Base-by-base conservation (phyloP, 768 basidiomycete genomes). In the Collybiopsis luxurians region DNA sequence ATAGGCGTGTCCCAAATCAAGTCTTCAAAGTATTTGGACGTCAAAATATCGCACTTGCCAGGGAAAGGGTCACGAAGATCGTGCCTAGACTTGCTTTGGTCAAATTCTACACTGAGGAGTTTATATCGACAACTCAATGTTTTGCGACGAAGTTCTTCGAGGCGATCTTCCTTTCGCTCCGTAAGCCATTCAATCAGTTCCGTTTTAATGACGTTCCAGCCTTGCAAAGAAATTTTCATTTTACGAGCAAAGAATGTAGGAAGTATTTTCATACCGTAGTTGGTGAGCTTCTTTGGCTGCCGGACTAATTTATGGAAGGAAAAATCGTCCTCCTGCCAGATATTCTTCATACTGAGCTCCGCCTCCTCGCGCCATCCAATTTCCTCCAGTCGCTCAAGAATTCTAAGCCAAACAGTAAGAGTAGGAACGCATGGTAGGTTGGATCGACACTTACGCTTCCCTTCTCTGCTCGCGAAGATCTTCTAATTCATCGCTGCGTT, bases 281-380 rank as follows among this genome's bases (percentile, higher is more conserved):
- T 24, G 0, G 34, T 55, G 13, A 55, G 36, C 4, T 47, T 47
- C 24, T 21, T 55, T n/a, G 54, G 24, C 26, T 47, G 54, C 3
- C 36, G 44, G 11, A 55, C 54, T 24, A 45, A 13, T 27, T 47
- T 55, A 12, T 55, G 53, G 5, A 6, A 10, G 13, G 21, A 24
- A 24, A 55, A 55, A 7, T 3, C 13, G 19, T 43, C 40, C 9
- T 21, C 13, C 4, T 34, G 17, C 17, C 7, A 24, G 4, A 10
- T 36, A 15, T 34, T 23, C 5, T 17, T 5, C 26, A 47, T 23
- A 6, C 36, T 23, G 4, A 31, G 19, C 12, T 47, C 26, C 5
- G 45, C 54, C 19, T 45, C 45, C 17, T 55, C 45, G 6, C 44
- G 40, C 54, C 45, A 55, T 15, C 54, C 54, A 10, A 55, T 45